These are phyloP conservation scores for Diplocarpon rosae DNA, from an alignment of 2,329 filamentous ascomycete species.

Conservation along the genomic window DNA sequence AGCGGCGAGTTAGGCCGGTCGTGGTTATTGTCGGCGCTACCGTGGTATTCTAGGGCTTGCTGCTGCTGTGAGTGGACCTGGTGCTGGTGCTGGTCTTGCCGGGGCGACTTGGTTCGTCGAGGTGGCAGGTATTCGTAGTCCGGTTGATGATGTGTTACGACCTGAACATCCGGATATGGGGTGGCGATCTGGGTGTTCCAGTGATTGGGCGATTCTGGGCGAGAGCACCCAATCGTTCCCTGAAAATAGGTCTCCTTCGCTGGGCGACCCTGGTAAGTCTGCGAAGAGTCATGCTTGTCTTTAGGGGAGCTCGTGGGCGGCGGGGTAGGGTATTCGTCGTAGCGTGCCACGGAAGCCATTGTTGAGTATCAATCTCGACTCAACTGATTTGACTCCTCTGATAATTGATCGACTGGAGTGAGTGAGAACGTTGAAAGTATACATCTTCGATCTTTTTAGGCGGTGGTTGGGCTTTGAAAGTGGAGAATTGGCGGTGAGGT, in stretches of 20 bases:
- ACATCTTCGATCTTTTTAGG: too few relatives aligned
- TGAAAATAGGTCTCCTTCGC: conserved; percentile 2
- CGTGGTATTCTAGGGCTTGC: background rate
- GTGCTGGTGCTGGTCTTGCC: background rate
- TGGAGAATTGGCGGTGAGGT: too few relatives aligned
- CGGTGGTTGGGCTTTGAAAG: too few relatives aligned
- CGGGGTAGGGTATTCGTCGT: conserved; percentile 11
- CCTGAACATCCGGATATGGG: background rate
- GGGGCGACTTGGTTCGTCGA: conserved; percentile 3
- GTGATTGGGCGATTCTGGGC: conserved; percentile 3
- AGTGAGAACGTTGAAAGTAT: too few relatives aligned
- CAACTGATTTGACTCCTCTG: too few relatives aligned
- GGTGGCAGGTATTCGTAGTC: conserved; percentile 5
- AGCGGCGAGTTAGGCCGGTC: background rate
- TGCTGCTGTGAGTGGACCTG: background rate
- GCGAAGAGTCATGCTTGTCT: background rate
- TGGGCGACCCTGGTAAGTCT: background rate
- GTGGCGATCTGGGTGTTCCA: background rate
- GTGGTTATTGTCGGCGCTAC: conserved; percentile 1
- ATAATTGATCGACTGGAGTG: too few relatives aligned
- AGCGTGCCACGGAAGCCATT: background rate
- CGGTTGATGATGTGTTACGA: background rate
- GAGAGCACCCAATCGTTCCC: background rate
- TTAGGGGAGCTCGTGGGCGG: conserved; percentile 12
- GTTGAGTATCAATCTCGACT: background rate